Base-by-base conservation (phyloP, 768 basidiomycete genomes). In the Zangia roseola region DNA sequence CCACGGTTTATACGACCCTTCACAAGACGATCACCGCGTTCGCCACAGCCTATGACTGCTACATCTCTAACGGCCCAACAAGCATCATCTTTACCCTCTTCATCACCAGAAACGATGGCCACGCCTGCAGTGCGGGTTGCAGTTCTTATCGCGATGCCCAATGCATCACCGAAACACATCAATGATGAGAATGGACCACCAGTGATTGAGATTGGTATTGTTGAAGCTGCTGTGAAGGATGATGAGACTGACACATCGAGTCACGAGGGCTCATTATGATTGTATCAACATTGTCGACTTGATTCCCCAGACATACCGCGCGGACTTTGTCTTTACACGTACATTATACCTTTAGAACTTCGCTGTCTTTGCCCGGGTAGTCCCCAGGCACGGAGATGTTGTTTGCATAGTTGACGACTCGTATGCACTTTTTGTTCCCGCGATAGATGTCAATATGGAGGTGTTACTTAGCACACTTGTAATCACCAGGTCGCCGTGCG, bases 71-170 rank as follows among this genome's bases (percentile, higher is more conserved):
- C 43, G 28, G 35, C 43, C 12, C 21, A 49, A 16, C 36, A 39
- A 41, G 16, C 31, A 3, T 16, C 16, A 1, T 25, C 49, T 21
- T 23, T 36, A 25, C 16, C 58, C 13, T 33, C 54, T 51, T 36
- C 49, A 45, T 49, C 58, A 42, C 50, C 53, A 42, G 10, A 42
- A 40, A 13, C 26, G 40, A 20, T 43, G 13, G 5, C 50, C 23
- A 43, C 60, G 40, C 53, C 67, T 28, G 47, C 59, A 37, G 61
- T 77, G 21, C 66, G 64, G 30, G 65, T 77, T 25, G 69, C 72
- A 0, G 73, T 77, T 16, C 61, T 77, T 26, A 71, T 77, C 34
- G 74, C 76, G 5, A 75, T 77, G 76, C 76, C 76, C 17, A 28
- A 24, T 21, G 12, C 24, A 10, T 30, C 52, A 14, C 53, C 20